These are phyloP conservation scores for Thelephora ganbajun DNA, from an alignment of 768 basidiomycete genomes.

Conservation along the genomic window DNA sequence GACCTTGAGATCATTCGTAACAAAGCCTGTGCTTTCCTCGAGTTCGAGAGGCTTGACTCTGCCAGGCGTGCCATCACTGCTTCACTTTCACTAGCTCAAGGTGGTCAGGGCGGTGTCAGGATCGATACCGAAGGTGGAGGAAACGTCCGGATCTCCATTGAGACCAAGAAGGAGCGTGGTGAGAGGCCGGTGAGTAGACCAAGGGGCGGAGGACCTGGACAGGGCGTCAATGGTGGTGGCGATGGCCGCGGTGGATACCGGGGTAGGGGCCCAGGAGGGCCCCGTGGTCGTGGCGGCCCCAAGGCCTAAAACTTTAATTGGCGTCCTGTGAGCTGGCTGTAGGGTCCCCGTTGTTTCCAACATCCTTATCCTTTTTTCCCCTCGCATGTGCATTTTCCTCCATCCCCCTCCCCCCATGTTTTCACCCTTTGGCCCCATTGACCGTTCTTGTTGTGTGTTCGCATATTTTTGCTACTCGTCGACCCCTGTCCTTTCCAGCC, in stretches of 20 bases:
- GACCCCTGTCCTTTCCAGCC: too few species aligned
- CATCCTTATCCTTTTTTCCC: too few species aligned
- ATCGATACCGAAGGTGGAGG: slow-evolving; percentile 50
- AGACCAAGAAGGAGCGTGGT: slow-evolving; percentile 83
- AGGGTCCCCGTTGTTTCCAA: too few species aligned
- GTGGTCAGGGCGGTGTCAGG: slow-evolving; percentile 84
- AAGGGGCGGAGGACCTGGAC: slow-evolving; percentile 43
- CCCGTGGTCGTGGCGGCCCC: slow-evolving; percentile 26
- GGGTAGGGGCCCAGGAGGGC: slow-evolving; percentile 27
- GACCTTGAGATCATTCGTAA: slow-evolving; percentile 78
- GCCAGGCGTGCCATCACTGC: slow-evolving; percentile 80
- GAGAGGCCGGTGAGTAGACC: slow-evolving; percentile 58
- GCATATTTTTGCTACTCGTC: too few species aligned
- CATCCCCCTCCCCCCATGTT: too few species aligned
- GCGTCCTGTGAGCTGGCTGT: too few species aligned
- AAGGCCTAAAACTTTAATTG: background rate
- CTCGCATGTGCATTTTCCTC: too few species aligned
- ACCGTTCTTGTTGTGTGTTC: too few species aligned
- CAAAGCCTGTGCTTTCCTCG: slow-evolving; percentile 92
- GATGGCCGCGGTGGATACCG: slow-evolving; percentile 38
- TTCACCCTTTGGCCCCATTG: too few species aligned
- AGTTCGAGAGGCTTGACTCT: slow-evolving; percentile 63
- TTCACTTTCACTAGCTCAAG: slow-evolving; percentile 47
- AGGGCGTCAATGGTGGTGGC: slow-evolving; percentile 13
- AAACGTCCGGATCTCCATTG: slow-evolving; percentile 53